Evolutionary conservation across 108 stramenopile species (phyloP), one percentile per base, ranked within the genome.

Genomic region (Cyclotella choctawhatcheeana): DNA sequence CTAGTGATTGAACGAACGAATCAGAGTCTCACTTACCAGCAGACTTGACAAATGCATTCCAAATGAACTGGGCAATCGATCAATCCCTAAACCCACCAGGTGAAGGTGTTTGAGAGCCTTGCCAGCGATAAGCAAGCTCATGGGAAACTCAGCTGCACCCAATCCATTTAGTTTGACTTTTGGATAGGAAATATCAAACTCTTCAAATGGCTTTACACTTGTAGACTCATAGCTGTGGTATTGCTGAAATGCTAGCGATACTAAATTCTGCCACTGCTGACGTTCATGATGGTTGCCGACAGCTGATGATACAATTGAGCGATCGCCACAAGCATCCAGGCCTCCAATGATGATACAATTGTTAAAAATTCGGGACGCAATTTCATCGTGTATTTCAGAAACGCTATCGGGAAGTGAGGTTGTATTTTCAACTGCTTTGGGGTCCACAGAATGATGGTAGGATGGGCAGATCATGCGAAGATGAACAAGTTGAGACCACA

Each of bases 401-500:
- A 69, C 37, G 5, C 40, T 29, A 7, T 58, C 21, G 29, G 13
- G 26, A 6, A 16, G 35, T 45, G 30, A 17, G 2, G 20, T 40
- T 8, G 34, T 35, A 32, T 3, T 27, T 22, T 26, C 56, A 20
- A 0, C 27, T n/a, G 16, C n/a, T 13, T 14, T 29, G 22, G 29
- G 55, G 18, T 53, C 44, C n/a, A 6, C 30, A 25, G 58, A 56
- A 32, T 61, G n/a, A 26, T 31, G 3, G 26, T 40, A 52, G 4
- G 53, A 43, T 53, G 69, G 69, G 34, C 63, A 74, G 25, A 29
- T 18, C 64, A 64, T 74, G 4, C 54, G 53, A 13, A 74, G 26
- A 33, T 55, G n/a, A 18, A 77, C 54, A 5, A 70, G 32, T 33
- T 80, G 79, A 12, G 73, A 74, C 79, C 79, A 80, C 17, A 80